Conservation (phyloP, 2,329 filamentous ascomycete species). For the Fusarium succisae region DNA sequence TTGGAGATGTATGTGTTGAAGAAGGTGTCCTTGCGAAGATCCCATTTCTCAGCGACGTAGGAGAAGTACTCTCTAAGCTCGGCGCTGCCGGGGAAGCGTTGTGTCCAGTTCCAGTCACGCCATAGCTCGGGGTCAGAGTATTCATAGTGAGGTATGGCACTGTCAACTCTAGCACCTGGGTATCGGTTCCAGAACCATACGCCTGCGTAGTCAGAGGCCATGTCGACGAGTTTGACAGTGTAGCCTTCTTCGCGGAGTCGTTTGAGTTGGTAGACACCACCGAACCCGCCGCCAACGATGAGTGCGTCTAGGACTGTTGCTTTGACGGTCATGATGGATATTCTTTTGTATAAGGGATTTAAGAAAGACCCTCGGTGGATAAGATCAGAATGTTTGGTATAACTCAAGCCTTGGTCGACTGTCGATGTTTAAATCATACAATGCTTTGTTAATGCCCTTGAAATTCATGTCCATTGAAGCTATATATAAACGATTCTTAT, state of each 20-base stretch:
- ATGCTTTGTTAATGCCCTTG: accelerated
- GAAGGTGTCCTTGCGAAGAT: slow-evolving; percentile 31
- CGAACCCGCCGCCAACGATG: not conserved
- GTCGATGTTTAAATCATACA: not conserved
- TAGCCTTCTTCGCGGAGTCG: not conserved
- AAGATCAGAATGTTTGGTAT: not conserved
- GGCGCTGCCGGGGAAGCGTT: not conserved
- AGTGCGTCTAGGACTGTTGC: not conserved
- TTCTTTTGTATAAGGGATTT: accelerated
- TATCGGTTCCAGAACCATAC: not conserved
- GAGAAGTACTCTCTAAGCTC: not conserved
- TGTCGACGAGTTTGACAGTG: not conserved
- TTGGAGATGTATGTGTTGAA: slow-evolving; percentile 50
- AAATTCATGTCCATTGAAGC: accelerated
- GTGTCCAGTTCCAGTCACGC: not conserved
- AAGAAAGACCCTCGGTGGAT: not conserved
- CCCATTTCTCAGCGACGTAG: not conserved
- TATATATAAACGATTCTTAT: not conserved
- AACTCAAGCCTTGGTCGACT: accelerated
- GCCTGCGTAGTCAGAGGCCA: not conserved
- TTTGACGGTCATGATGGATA: not conserved
- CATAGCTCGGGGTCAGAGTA: not conserved
- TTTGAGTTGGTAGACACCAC: not conserved
- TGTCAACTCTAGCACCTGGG: not conserved
- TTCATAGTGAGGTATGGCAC: not conserved